Base-by-base conservation (phyloP, 306 rosid species). In the Sesbania bispinosa region DNA sequence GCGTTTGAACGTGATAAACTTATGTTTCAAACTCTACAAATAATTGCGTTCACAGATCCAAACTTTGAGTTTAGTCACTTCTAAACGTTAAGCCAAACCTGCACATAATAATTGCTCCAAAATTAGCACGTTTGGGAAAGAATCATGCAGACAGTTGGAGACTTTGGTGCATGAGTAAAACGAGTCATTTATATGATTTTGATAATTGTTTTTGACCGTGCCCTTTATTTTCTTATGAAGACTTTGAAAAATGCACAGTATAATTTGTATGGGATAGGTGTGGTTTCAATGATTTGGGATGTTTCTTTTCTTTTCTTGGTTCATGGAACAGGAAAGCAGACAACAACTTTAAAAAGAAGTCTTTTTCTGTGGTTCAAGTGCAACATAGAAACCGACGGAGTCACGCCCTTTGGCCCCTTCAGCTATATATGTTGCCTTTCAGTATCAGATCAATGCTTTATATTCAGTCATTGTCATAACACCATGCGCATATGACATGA, bases 401-500 rank as follows among this genome's bases (percentile, higher is more conserved):
- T 67, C 63, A 73, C 26, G 46, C 64, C 24, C 58, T 50, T 45
- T 59, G 67, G 61, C 66, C 70, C 65, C 71, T 67, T 58, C 20
- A 19, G 5, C 4, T 15, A 45, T 45, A n/a, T 14, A 24, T 53
- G 69, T 80, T 76, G 69, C n/a, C 51, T 77, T 51, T 83, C 84
- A 73, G 20, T n/a, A 30, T 73, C 50, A 53, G 7, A 75, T 67
- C 53, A 54, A 38, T 54, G 29, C 16, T 27, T n/a, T n/a, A n/a
- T n/a, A 42, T 36, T 35, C 24, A 10, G 63, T 79, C 79, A 26
- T 33, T 48, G 35, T 78, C 66, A 78, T 14, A 42, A 2, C 48
- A 58, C 46, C 83, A 66, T 79, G 80, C 80, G 78, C 78, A 33
- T 69, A n/a, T n/a, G n/a, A 61, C 43, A 30, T n/a, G n/a, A n/a